Conservation (phyloP, 345 rosid genomes). For the Citrus glauca region DNA sequence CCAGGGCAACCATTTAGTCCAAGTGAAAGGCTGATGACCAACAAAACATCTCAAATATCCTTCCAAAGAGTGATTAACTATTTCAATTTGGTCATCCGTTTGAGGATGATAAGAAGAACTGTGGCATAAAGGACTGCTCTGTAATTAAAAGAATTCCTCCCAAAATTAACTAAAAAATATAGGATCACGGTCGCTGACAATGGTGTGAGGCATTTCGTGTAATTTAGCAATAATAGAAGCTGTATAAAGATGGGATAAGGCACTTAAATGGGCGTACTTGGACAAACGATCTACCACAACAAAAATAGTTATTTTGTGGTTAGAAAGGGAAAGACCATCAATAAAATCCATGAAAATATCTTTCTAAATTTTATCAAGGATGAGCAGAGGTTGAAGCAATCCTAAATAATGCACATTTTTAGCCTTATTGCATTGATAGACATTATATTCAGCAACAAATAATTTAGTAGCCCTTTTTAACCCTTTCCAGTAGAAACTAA, state of each 20-base stretch:
- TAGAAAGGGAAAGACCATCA: background rate
- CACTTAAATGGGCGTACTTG: background rate
- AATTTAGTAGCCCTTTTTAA: background rate
- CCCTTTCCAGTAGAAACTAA: background rate
- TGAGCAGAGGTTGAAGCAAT: background rate
- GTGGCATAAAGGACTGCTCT: background rate
- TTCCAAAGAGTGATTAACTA: background rate
- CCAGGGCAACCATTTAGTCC: background rate
- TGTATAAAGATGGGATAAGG: too few relatives aligned
- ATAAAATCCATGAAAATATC: background rate
- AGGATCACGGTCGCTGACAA: background rate
- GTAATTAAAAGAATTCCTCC: background rate
- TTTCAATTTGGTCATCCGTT: too few relatives aligned
- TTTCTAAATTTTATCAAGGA: background rate
- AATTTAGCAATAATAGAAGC: background rate
- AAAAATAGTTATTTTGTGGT: too few relatives aligned
- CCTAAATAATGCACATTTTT: too few relatives aligned
- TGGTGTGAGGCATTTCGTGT: background rate
- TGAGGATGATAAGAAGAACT: background rate
- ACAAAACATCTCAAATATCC: background rate
- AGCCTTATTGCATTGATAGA: background rate
- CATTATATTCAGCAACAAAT: background rate
- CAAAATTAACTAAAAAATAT: background rate
- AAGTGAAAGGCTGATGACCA: background rate
- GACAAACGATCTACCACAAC: background rate